Evolutionary conservation across 768 basidiomycete genomes (phyloP), one percentile per base, ranked within the genome.

Genomic region (Podaxis rugospora): DNA sequence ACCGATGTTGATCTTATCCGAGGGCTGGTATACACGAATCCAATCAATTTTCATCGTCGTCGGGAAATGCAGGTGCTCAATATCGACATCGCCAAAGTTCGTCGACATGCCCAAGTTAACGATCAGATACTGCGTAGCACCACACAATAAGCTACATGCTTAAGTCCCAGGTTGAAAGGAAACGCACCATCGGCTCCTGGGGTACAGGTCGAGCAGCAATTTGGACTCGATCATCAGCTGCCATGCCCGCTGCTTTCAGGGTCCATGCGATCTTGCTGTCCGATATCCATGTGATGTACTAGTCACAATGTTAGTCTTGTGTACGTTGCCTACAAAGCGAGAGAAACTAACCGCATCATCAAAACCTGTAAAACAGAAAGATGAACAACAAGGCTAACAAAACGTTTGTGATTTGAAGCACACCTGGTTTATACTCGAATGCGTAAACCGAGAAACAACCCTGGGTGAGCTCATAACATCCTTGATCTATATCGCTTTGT

Each of bases 11-110:
- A 84, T 78, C 32, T 80, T 69, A 63, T 83, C 72, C 67, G 80
- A 76, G 2, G 84, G 84, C 70, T 97, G 95, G 72, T 97, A 98
- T 6, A 98, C 91, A 23, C 95, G 85, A 57, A 98, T 85, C 76
- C 89, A 97, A 70, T 97, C 93, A 44, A 96, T 78, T 51, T 76
- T 78, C 91, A 97, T 87, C 2, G 68, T 76, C 3, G 86, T 72
- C 6, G 94, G 93, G 75, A 92, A 94, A 16, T 74, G 76, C 21
- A 96, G 75, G 61, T 88, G 78, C 16, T 81, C 72, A 53, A 92
- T 78, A 74, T 97, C 88, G 54, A 95, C 85, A 3, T 72, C 51
- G 9, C 80, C 79, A 37, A 97, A 97, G 71, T 89, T 91, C 56
- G 77, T 74, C 3, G 92, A 94, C 73, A 96, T 86, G 56, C 93